Conservation (phyloP, 1,139 yeast species). For the Kodamaea plutei region DNA sequence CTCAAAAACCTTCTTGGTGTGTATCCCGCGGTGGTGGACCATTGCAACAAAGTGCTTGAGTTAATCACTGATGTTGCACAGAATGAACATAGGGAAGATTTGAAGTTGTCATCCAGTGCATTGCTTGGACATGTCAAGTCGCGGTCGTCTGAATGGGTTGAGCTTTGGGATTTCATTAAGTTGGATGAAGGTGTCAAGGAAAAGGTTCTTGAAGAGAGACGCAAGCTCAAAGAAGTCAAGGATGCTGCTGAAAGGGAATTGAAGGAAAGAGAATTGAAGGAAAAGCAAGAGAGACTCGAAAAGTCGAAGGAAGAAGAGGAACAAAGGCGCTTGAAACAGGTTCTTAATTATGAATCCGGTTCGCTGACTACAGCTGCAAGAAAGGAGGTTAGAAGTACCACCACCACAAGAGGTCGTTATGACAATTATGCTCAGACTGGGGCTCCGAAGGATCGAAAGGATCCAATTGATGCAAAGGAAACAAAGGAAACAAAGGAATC, state of each 20-base stretch:
- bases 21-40: conserved; percentile 69
- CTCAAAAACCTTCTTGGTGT: conserved; percentile 62
- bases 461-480: conserved; percentile 4
- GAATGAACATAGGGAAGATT: conserved; percentile 71
- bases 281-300: conserved; percentile 8
- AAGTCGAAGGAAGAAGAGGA: conserved; percentile 22
- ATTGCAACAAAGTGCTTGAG: conserved; percentile 52
- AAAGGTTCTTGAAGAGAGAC: conserved; percentile 20
- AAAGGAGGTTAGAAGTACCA: conserved; percentile 17
- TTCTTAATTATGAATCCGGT: conserved; percentile 20
- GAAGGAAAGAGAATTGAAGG: conserved; percentile 12
- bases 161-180: conserved; percentile 53
- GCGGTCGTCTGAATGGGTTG: conserved; percentile 53
- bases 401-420: conserved; percentile 16
- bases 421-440: conserved; percentile 28
- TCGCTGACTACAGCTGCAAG: conserved; percentile 17
- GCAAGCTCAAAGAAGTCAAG: conserved; percentile 16
- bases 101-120: conserved; percentile 76
- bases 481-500: conserved; percentile 6
- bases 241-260: conserved; percentile 10
- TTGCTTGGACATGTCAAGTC: conserved; percentile 68
- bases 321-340: conserved; percentile 12
- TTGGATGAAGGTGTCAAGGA: conserved; percentile 34
- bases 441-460: no score
- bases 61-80: conserved; percentile 46